Evolutionary conservation across 2,329 filamentous ascomycete species (phyloP).

Genomic region (Cladorrhinum sp.): DNA sequence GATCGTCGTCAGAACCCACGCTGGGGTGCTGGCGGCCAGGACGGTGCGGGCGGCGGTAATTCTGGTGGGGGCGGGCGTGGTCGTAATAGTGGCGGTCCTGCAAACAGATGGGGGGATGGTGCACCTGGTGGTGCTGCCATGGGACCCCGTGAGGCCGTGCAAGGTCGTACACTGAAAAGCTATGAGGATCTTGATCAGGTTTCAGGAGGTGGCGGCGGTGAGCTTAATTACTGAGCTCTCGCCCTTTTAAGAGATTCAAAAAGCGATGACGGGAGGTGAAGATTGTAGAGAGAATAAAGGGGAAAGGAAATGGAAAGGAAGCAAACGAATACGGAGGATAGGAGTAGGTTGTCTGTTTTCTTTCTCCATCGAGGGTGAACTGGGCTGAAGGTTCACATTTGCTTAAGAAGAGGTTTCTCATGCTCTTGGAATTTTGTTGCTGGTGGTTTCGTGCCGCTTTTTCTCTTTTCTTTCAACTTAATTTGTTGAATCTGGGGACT

Average conservation of each 20-base stretch:
- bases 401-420: no score
- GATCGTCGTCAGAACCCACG: slow-evolving; percentile 63
- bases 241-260: not conserved
- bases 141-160: slow-evolving; percentile 85
- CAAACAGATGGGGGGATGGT: slow-evolving; percentile 67
- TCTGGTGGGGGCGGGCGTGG: slow-evolving; percentile 51
- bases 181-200: slow-evolving; percentile 96
- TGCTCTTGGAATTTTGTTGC: not conserved
- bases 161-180: slow-evolving; percentile 89
- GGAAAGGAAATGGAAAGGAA: not conserved
- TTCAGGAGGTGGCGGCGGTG: slow-evolving; percentile 68
- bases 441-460: not conserved
- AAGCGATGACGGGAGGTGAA: not conserved
- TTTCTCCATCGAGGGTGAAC: no score
- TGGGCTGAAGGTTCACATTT: no score
- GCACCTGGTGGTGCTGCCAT: slow-evolving; percentile 71
- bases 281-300: not conserved
- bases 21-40: slow-evolving; percentile 43
- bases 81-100: slow-evolving; percentile 39
- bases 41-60: slow-evolving; percentile 32
- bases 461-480: not conserved
- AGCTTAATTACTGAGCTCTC: slow-evolving; percentile 78
- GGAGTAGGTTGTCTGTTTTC: no score
- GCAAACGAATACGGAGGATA: not conserved
- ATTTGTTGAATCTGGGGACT: not conserved